Percentiles rank a stretch among this genome's conserved stretches.
Conservation (phyloP, 371 early-diverging fungal species). For the Sporodiniella umbellata region DNA sequence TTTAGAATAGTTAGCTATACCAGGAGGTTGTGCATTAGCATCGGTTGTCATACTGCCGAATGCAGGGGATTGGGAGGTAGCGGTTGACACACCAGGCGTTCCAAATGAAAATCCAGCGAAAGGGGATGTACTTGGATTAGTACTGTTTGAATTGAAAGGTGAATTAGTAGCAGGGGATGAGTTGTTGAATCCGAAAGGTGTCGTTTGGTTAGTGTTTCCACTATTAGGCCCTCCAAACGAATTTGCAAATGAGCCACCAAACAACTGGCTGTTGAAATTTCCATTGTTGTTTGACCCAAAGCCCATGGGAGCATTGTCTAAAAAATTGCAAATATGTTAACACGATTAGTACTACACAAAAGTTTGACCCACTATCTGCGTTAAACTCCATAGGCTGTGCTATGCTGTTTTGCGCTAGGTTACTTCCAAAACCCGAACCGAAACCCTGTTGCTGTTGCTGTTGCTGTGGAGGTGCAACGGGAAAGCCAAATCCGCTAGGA, state of each 20-base stretch:
- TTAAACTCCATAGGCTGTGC: neutral
- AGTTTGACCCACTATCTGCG: neutral
- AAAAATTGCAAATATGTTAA: neutral
- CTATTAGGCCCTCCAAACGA: neutral
- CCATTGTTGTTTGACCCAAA: neutral
- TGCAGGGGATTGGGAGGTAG: neutral
- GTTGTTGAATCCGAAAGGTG: neutral
- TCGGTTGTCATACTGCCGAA: neutral
- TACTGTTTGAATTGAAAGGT: neutral
- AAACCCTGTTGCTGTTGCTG: neutral
- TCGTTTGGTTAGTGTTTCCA: neutral
- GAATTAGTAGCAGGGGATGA: neutral
- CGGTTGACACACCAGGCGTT: neutral
- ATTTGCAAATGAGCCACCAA: neutral
- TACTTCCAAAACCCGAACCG: neutral
- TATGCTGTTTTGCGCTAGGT: neutral
- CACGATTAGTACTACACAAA: neutral
- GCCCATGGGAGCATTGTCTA: neutral
- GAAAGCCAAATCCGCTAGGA: neutral
- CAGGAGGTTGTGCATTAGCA: neutral
- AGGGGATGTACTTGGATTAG: neutral
- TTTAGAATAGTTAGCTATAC: too few relatives aligned
- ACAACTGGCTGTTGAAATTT: neutral
- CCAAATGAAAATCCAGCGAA: slow-evolving; percentile 12
- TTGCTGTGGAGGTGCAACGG: neutral